Conservation (phyloP, 176 grass and related monocot species). For the Carex littledalei region DNA sequence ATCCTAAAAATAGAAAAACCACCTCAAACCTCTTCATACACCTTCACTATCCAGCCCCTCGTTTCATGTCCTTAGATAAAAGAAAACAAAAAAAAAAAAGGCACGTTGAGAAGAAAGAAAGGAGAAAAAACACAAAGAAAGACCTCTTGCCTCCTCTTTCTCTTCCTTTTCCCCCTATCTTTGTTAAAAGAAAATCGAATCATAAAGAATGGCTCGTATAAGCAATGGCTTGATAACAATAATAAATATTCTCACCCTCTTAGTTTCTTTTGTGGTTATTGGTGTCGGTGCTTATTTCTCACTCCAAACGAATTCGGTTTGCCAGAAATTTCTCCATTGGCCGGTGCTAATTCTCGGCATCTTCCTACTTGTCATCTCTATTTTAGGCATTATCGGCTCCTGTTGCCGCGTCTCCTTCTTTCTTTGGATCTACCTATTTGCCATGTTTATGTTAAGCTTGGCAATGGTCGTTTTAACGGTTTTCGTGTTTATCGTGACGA, state of each 20-base stretch:
- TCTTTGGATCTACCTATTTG: constrained; percentile 45
- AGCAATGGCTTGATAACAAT: constrained; percentile 43
- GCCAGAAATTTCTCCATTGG: constrained; percentile 38
- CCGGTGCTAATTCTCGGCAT: constrained; percentile 39
- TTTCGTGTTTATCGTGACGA: constrained; percentile 51
- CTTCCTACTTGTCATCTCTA: constrained; percentile 43
- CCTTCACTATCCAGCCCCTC: neutral
- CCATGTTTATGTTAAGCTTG: constrained; percentile 47
- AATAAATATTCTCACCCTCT: constrained; percentile 39
- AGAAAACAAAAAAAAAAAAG: neutral
- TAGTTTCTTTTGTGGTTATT: constrained; percentile 39
- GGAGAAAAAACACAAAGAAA: constrained; percentile 2
- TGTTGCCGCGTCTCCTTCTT: constrained; percentile 44
- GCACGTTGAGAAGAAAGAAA: constrained; percentile 3
- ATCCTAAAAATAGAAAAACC: constrained; percentile 18
- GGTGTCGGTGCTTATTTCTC: constrained; percentile 33
- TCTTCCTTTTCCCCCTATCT: neutral
- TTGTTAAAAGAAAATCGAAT: neutral
- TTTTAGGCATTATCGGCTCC: constrained; percentile 44
- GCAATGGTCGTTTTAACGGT: constrained; percentile 49
- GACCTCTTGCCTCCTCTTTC: neutral
- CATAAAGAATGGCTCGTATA: constrained; percentile 38
- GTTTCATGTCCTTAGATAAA: constrained; percentile 14
- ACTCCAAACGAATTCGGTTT: constrained; percentile 31
- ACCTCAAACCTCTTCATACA: constrained; percentile 8